Evolutionary conservation across 805 yeast species (phyloP), one percentile per base, ranked within the genome.

Genomic region (Metschnikowia dekortorum): DNA sequence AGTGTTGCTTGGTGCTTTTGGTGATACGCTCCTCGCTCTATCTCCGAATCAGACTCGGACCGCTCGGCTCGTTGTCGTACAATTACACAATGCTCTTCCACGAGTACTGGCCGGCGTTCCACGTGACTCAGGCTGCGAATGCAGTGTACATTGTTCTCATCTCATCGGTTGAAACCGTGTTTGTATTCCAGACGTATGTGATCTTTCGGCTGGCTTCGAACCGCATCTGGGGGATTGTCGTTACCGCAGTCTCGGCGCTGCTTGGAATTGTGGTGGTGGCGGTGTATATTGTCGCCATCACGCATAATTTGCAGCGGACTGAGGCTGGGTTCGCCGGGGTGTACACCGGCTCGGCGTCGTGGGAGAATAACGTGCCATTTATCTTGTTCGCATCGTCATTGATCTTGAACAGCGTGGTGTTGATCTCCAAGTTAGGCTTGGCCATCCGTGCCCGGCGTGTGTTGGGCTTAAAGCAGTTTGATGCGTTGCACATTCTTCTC

Each of bases 401-500:
- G 29, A 76, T 81, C 53, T 63, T 85, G 32, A 81, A 82, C 71
- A 80, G 89, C 33, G 53, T 80, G 1, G 68, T 88, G 32, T 72
- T 92, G 35, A 64, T 83, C 6, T 59, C 70, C n/a, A 94, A 92
- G 64, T 74, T 94, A 46, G 63, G 75, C 28, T 48, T 79, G 42
- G 96, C 96, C 0, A 78, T 89, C 28, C 75, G 82, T 50, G 78
- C 89, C 5, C 79, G 99, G 65, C 75, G 89, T 48, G 79, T 71
- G 53, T 65, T 91, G 45, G 99, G 99, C 0, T 71, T 89, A 52
- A 82, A 77, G 61, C 96, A 89, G 63, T 89, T 91, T 61, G 91
- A 85, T 54, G 82, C 87, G 28, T 81, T 87, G 64, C 96, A 89
- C 64, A 81, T 90, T 34, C 68, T 94, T 41, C 68, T 89, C 51